Evolutionary conservation across 2,329 filamentous ascomycete species (phyloP).

Genomic region (Cercospora canescens): DNA sequence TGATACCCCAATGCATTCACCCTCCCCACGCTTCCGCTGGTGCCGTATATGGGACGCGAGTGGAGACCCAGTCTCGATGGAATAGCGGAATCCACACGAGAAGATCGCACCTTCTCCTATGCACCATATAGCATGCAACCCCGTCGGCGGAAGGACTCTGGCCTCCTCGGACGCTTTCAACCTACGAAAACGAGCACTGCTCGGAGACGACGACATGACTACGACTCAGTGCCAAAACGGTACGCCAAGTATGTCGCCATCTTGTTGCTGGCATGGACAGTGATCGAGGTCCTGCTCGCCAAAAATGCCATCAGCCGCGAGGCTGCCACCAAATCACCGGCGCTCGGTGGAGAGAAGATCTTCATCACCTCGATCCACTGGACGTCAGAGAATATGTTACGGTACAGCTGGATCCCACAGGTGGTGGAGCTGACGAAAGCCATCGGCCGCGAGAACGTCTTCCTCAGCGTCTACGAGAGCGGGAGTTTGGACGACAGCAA

Average conservation of each 20-base stretch:
- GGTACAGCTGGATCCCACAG: slow-evolving; percentile 62
- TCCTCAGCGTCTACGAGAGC: slow-evolving; percentile 67
- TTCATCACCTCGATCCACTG: slow-evolving; percentile 71
- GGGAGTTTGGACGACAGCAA: slow-evolving; percentile 71
- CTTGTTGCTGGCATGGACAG: slow-evolving; percentile 23
- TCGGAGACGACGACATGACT: slow-evolving; percentile 4
- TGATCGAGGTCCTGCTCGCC: slow-evolving; percentile 25
- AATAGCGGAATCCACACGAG: slow-evolving; percentile 10
- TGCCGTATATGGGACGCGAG: slow-evolving; percentile 4
- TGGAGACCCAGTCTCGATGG: slow-evolving; percentile 13
- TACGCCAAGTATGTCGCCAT: slow-evolving; percentile 16
- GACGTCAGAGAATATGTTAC: slow-evolving; percentile 63
- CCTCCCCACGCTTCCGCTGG: background rate
- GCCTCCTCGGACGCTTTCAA: slow-evolving; percentile 5
- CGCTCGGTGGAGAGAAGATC: slow-evolving; percentile 42
- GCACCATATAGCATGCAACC: slow-evolving; percentile 9
- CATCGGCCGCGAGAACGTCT: slow-evolving; percentile 65
- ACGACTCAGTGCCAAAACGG: slow-evolving; percentile 4
- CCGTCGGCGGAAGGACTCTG: slow-evolving; percentile 5
- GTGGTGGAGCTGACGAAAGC: slow-evolving; percentile 58
- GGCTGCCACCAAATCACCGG: slow-evolving; percentile 12
- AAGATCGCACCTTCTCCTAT: slow-evolving; percentile 11
- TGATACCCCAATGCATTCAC: background rate
- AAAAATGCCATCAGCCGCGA: slow-evolving; percentile 21
- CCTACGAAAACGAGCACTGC: background rate